Percentiles rank a stretch among this genome's conserved stretches.
These are phyloP conservation scores for Boletus reticuloceps DNA, from an alignment of 768 basidiomycete species.

Conservation along the genomic window DNA sequence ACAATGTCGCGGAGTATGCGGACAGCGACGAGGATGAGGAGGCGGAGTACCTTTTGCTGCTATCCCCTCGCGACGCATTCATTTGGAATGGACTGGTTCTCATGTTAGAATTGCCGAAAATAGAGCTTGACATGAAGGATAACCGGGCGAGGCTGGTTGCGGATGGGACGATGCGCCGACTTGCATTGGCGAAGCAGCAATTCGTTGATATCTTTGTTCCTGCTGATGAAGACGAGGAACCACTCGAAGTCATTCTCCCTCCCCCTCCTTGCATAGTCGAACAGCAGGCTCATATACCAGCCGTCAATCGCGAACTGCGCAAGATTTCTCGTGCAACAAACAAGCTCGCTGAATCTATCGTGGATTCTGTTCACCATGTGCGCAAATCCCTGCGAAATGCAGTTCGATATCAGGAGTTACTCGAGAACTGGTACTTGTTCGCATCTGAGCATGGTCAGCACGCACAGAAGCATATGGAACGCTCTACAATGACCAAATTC, in stretches of 20 bases:
- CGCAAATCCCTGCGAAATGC: slow-evolving; percentile 60
- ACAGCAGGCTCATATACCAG: slow-evolving; percentile 87
- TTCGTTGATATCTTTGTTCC: slow-evolving; percentile 65
- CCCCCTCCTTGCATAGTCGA: slow-evolving; percentile 59
- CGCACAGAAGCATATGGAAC: slow-evolving; percentile 86
- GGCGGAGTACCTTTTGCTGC: slow-evolving; percentile 74
- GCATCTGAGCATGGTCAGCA: slow-evolving; percentile 96
- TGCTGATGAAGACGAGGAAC: slow-evolving; percentile 63
- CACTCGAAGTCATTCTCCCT: slow-evolving; percentile 40
- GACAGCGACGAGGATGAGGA: slow-evolving; percentile 56
- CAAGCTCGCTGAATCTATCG: slow-evolving; percentile 87
- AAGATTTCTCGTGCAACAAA: slow-evolving; percentile 90
- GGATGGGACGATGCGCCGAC: slow-evolving; percentile 78
- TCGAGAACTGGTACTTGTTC: slow-evolving; percentile 93
- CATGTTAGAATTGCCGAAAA: slow-evolving; percentile 67
- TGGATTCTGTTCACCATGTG: slow-evolving; percentile 88
- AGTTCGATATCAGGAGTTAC: slow-evolving; percentile 73
- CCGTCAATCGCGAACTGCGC: slow-evolving; percentile 83
- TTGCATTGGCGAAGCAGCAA: slow-evolving; percentile 72
- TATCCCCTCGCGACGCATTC: slow-evolving; percentile 85
- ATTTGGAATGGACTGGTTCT: slow-evolving; percentile 91
- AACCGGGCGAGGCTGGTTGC: slow-evolving; percentile 90
- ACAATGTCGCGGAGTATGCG: slow-evolving; percentile 34
- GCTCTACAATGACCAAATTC: slow-evolving; percentile 65
- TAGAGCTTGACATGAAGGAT: slow-evolving; percentile 83